A percentile compares a stretch with the other conserved stretches of the same genome.
These are phyloP conservation scores for Cordyceps tenuipes DNA, from an alignment of 2,329 filamentous ascomycete genomes.

Conservation along the genomic window DNA sequence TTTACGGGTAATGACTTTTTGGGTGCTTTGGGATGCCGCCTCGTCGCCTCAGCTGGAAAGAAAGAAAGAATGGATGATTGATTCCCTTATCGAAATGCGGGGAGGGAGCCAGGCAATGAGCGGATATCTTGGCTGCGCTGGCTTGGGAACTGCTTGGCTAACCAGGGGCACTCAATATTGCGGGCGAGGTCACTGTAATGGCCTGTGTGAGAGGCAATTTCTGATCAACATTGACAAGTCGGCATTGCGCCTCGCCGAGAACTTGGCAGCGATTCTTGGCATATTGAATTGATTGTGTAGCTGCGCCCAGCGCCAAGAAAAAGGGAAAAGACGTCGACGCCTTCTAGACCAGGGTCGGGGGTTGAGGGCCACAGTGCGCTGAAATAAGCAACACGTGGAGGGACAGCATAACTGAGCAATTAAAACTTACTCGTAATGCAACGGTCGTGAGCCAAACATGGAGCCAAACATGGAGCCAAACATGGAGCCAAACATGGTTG, in stretches of 20 bases:
- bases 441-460: neutral
- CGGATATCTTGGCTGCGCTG: neutral
- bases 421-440: slow-evolving; percentile 6
- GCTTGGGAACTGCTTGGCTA: neutral
- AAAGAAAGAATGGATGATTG: too few relatives aligned
- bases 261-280: slow-evolving; percentile 5
- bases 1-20: neutral
- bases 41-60: neutral
- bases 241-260: slow-evolving; percentile 2
- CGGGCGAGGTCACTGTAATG: neutral
- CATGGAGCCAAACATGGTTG: neutral
- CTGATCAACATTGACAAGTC: slow-evolving; percentile 3
- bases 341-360: neutral
- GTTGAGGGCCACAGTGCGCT: neutral
- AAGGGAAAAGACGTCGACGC: neutral
- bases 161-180: neutral
- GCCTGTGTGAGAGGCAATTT: neutral
- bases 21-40: neutral
- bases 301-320: neutral
- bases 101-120: neutral
- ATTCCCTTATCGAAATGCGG: neutral
- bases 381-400: slow-evolving; percentile 4
- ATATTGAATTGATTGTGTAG: neutral
- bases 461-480: too few relatives aligned
- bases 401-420: slow-evolving; percentile 3